phyloP scores from a whole-genome alignment of 768 basidiomycete genomes.

The Leucocoprinus sp. region DNA sequence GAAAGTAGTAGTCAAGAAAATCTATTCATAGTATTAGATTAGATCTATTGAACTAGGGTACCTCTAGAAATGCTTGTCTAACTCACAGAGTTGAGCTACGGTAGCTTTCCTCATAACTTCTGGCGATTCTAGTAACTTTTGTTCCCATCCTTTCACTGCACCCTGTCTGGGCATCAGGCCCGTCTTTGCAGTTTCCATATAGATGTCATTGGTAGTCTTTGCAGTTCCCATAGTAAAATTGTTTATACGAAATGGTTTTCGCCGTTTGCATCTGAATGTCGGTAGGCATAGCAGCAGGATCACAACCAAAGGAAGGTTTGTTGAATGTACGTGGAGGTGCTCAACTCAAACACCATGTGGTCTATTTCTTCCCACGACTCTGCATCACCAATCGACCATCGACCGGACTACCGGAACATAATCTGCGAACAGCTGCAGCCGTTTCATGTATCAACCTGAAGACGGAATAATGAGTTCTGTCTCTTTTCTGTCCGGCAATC shows the following conservation, averaged over 20 bases:
- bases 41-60: too few species aligned
- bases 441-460: too few species aligned
- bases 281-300: not conserved
- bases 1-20: slow-evolving; percentile 98
- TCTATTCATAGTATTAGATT: too few species aligned
- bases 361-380: too few species aligned
- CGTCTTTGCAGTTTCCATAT: slow-evolving; percentile 59
- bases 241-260: slow-evolving; percentile 39
- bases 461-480: too few species aligned
- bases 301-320: not conserved
- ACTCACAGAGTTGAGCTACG: slow-evolving; percentile 90
- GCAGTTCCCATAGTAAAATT: slow-evolving; percentile 59
- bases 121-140: slow-evolving; percentile 69
- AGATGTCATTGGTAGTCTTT: slow-evolving; percentile 45
- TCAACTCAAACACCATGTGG: too few species aligned
- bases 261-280: slow-evolving; percentile 72
- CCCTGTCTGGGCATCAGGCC: slow-evolving; percentile 48
- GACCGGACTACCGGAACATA: too few species aligned
- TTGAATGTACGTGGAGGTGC: too few species aligned
- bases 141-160: slow-evolving; percentile 74
- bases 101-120: slow-evolving; percentile 95
- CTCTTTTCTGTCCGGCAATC: too few species aligned
- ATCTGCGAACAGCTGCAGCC: too few species aligned
- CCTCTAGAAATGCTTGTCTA: too few species aligned
- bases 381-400: too few species aligned